Evolutionary conservation across 441 rosid species (phyloP).

Genomic region (Mallotus repandus): DNA sequence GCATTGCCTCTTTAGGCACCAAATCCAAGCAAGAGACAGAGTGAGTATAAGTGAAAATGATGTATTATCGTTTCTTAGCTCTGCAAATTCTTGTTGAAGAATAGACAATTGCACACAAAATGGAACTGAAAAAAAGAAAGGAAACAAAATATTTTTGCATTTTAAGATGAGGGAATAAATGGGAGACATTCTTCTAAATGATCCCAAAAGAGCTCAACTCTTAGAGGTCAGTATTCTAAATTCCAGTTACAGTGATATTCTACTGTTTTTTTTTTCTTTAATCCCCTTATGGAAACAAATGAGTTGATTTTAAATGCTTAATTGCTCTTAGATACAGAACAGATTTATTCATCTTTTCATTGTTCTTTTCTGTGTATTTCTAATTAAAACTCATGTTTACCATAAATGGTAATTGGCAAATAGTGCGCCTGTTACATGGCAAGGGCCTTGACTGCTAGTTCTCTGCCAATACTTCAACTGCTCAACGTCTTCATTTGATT

Average conservation of each 20-base stretch:
- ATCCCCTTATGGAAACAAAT: no score
- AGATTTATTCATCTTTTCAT: neutral
- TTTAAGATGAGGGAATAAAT: no score
- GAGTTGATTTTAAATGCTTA: neutral
- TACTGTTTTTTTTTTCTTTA: neutral
- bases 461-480: neutral
- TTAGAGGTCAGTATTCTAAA: constrained; percentile 42
- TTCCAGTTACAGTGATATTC: neutral
- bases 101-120: constrained; percentile 13
- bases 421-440: no score
- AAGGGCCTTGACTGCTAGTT: no score
- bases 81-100: constrained; percentile 9
- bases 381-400: neutral
- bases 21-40: neutral
- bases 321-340: neutral
- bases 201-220: constrained; percentile 51
- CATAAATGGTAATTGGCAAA: neutral
- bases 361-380: neutral
- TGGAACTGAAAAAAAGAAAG: constrained; percentile 12
- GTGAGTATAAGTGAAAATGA: constrained; percentile 23
- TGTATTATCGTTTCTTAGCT: constrained; percentile 20
- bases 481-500: neutral
- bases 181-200: constrained; percentile 32
- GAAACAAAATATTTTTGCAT: constrained; percentile 23
- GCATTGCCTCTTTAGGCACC: constrained; percentile 11